Evolutionary conservation across 2,329 filamentous ascomycete species (phyloP), one percentile per base, ranked within the genome.

Genomic region (Orbilia quercus): DNA sequence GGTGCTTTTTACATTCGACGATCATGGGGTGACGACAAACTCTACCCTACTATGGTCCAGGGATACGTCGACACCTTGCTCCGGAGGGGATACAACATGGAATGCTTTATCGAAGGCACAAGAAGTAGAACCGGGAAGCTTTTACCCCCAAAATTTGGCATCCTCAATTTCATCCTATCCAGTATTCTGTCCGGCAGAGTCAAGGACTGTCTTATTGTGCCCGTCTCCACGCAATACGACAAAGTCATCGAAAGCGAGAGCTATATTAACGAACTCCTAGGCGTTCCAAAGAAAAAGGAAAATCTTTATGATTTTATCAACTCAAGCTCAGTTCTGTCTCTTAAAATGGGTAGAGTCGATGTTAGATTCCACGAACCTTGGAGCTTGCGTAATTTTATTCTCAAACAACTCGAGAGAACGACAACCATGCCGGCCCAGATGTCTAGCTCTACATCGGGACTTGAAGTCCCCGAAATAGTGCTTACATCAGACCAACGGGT

Each of bases 211-310:
- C 91, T 97, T 44, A 92, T 99, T 58, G 96, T 94, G 77, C 95
- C 95, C 0, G 95, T 99, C 48, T 96, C 91, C 80, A 97, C 93
- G 0, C 95, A 99, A 80, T 99, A 99, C 79, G 95, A 99, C 84
- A 99, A 98, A 79, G 95, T 99, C 64, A 96, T 99, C 71, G 95
- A 99, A 81, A 96, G 96, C 0, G 92, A 96, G 81, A 95, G 92
- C 3, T 99, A 99, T 79, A 94, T 98, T 47, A 95, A 89, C 34
- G 95, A 99, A 80, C 86, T 99, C 1, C 85, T 99, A 0, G 95
- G 95, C 1, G 89, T 96, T 74, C 95, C 95, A 0, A 99, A 99
- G 81, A 91, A 91, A 78, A 96, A 96, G 79, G 95, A 99, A 79
- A 97, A 96, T 75, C 82, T 99, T 38, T 87, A 89, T 34, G 91